Evolutionary conservation across 2,329 filamentous ascomycete species (phyloP).

Genomic region (Aspergillus spinulosporus): DNA sequence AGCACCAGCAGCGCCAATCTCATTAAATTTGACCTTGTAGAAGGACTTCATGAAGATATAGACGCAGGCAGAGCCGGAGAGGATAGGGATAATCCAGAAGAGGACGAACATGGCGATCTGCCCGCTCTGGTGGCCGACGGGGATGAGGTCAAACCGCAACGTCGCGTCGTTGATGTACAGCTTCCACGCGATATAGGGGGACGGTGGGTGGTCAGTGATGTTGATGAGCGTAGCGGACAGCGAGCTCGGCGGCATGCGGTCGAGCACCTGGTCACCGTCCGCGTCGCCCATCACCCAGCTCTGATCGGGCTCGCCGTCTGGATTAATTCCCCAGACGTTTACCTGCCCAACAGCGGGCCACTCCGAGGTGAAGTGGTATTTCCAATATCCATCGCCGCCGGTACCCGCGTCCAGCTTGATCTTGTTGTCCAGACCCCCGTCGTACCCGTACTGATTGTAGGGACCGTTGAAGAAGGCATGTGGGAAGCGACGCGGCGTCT

Average conservation of each 20-base stretch:
- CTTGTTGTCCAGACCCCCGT: constrained; percentile 59
- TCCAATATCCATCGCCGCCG: constrained; percentile 55
- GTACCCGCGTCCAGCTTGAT: constrained; percentile 51
- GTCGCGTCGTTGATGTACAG: constrained; percentile 58
- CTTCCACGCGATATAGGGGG: constrained; percentile 57
- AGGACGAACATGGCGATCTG: constrained; percentile 59
- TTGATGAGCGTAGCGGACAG: constrained; percentile 59
- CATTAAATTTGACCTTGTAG: constrained; percentile 64
- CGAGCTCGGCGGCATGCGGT: constrained; percentile 62
- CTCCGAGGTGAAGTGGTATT: constrained; percentile 62
- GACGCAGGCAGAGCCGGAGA: constrained; percentile 52
- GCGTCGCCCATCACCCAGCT: constrained; percentile 62
- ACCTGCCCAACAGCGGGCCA: constrained; percentile 64
- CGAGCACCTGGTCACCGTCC: constrained; percentile 60
- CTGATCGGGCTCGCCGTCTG: constrained; percentile 62
- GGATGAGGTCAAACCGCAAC: constrained; percentile 53
- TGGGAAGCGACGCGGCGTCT: constrained; percentile 57
- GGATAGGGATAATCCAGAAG: constrained; percentile 55
- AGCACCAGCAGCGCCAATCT: constrained; percentile 49
- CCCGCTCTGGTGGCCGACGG: constrained; percentile 54
- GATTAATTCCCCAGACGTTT: constrained; percentile 68
- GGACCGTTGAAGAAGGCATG: constrained; percentile 63
- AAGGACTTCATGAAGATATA: constrained; percentile 62
- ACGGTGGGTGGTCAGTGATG: constrained; percentile 56
- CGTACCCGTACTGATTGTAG: constrained; percentile 65